A percentile compares a stretch with the other conserved stretches of the same genome.
These are phyloP conservation scores for Ogataea glucozyma DNA, from an alignment of 805 yeast species.

Conservation along the genomic window DNA sequence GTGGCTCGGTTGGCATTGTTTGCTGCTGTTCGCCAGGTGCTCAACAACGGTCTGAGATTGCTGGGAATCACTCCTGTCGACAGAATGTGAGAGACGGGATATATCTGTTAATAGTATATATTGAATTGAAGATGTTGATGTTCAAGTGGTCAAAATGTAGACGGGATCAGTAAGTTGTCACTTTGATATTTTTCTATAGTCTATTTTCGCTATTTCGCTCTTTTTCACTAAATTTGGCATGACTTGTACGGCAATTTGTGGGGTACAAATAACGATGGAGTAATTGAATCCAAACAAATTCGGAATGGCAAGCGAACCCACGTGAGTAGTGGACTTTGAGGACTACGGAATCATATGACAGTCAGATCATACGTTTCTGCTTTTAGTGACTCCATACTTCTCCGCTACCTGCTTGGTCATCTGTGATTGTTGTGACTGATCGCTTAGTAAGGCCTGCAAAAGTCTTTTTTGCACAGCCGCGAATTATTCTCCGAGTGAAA, in stretches of 20 bases:
- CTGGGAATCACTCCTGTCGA: constrained; percentile 97
- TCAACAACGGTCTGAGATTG: constrained; percentile 84
- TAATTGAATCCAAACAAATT: too few species aligned
- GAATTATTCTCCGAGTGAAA: constrained; percentile 2
- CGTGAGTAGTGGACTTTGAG: too few species aligned
- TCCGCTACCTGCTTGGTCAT: too few species aligned
- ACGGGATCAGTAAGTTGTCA: too few species aligned
- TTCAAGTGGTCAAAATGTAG: too few species aligned
- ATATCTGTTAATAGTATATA: too few species aligned
- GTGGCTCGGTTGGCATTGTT: constrained; percentile 90
- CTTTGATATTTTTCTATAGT: background rate
- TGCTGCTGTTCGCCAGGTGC: constrained; percentile 83
- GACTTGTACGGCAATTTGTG: background rate
- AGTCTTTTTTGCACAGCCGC: background rate
- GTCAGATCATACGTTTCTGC: background rate
- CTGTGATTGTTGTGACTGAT: too few species aligned
- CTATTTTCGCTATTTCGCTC: background rate
- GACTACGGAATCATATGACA: too few species aligned
- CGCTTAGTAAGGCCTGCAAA: too few species aligned
- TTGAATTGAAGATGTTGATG: background rate
- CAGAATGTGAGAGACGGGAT: constrained; percentile 64
- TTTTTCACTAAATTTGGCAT: background rate
- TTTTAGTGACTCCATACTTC: too few species aligned
- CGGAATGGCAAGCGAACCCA: too few species aligned
- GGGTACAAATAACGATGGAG: too few species aligned